Evolutionary conservation across 495 filamentous ascomycete genomes (phyloP).

Genomic region (Aspergillus baeticus): DNA sequence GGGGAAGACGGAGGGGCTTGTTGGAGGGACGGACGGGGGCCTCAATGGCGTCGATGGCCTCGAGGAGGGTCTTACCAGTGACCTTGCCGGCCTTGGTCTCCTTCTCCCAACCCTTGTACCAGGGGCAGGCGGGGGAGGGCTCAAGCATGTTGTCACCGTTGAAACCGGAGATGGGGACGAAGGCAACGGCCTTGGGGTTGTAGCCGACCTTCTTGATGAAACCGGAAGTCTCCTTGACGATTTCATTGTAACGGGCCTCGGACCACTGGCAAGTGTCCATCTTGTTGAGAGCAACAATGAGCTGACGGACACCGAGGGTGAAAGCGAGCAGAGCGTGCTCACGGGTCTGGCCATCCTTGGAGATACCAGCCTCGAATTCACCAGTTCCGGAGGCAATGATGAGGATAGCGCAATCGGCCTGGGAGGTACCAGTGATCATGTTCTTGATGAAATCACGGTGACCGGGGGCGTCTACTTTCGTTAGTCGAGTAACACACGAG

Average conservation of each 20-base stretch:
- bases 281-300: slow-evolving; percentile 99
- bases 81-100: slow-evolving; percentile 91
- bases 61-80: slow-evolving; percentile 95
- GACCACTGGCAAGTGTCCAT: slow-evolving; percentile 99
- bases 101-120: slow-evolving; percentile 99
- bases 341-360: slow-evolving; percentile 99
- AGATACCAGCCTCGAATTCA: slow-evolving; percentile 99
- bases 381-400: slow-evolving; percentile 99
- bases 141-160: slow-evolving; percentile 99
- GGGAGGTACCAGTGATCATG: slow-evolving; percentile 99
- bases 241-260: slow-evolving; percentile 94
- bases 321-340: slow-evolving; percentile 99
- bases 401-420: slow-evolving; percentile 99
- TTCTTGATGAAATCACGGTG: slow-evolving; percentile 99
- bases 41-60: slow-evolving; percentile 98
- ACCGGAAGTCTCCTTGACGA: slow-evolving; percentile 99
- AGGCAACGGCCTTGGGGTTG: slow-evolving; percentile 97
- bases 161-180: slow-evolving; percentile 99
- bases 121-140: slow-evolving; percentile 88
- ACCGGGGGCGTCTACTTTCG: slow-evolving; percentile 80
- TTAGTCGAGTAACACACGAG: slow-evolving; percentile 15
- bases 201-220: slow-evolving; percentile 99
- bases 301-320: slow-evolving; percentile 99
- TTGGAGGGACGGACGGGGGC: slow-evolving; percentile 76
- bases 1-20: slow-evolving; percentile 98